Base-by-base conservation (phyloP, 163 green algal species). In the Scenedesmus sp. region DNA sequence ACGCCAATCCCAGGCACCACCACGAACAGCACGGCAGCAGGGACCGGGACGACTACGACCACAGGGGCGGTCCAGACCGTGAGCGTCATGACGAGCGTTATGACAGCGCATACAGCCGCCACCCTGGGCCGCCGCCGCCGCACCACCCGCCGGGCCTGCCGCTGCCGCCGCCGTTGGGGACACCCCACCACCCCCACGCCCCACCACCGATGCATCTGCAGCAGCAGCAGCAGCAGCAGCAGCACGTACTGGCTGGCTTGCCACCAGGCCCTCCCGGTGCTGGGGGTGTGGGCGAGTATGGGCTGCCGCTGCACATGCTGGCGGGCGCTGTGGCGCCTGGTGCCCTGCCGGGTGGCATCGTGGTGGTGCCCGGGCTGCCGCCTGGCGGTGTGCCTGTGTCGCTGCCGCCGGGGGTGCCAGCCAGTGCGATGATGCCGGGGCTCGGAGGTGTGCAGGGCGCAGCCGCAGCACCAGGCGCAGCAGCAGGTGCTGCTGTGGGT, bases 201-300 rank as follows among this genome's bases (percentile, higher is more conserved):
- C 70, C 44, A 51, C 82, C 16, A 18, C 59, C 49, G 33, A 46
- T 51, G 15, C 61, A 82, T 10, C 61, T 33, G n/a, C 42, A 24
- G 40, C 85, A 84, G 53, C 56, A 80, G 37, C 83, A 86, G 81
- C 80, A 88, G 56, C 83, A 88, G 83, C 83, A 88, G 83, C 83
- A 51, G 81, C 33, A 73, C 26, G 44, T 42, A n/a, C 1, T 42
- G 81, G 35, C 73, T 0, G 73, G 56, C n/a, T 33, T 70, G 56
- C 56, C 22, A 1, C 51, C 51, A 26, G 51, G 51, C 22, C 51
- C 51, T 9, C 56, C 56, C n/a, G 56, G 56, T 6, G 56, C n/a
- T 70, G 22, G 46, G 22, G 37, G 24, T 0, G 10, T 70, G 2
- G 9, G 15, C 26, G 79, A 51, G 9, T 49, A 51, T 53, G 49